Evolutionary conservation across 305 asterid genomes (phyloP).

Genomic region (Plantago lanceolata): DNA sequence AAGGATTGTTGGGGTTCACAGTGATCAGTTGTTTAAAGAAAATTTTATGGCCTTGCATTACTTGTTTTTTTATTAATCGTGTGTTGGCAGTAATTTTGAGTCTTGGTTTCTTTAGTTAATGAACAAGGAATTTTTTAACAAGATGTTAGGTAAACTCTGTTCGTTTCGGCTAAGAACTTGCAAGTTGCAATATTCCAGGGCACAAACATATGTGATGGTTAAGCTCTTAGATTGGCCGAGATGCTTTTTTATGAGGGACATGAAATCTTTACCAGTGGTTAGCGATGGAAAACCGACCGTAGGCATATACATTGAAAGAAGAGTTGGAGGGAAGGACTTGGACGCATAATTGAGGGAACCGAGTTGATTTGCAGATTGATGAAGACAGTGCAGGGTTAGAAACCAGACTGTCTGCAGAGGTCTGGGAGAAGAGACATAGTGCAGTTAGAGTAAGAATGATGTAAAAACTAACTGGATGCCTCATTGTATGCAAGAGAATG

Average conservation of each 20-base stretch:
- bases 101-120: too few species aligned
- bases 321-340: conserved; percentile 45
- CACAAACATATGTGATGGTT: conserved; percentile 39
- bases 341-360: conserved; percentile 54
- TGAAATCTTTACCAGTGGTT: conserved; percentile 38
- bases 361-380: conserved; percentile 45
- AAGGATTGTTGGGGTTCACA: too few species aligned
- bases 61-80: too few species aligned
- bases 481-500: too few species aligned
- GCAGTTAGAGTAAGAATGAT: neutral
- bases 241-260: conserved; percentile 33
- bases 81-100: too few species aligned
- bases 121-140: too few species aligned
- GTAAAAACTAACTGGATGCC: too few species aligned
- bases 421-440: conserved; percentile 8
- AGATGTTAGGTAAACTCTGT: conserved; percentile 40
- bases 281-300: conserved; percentile 56
- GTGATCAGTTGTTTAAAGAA: too few species aligned
- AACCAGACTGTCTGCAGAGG: conserved; percentile 20
- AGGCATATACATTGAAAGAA: conserved; percentile 51
- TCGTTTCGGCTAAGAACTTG: conserved; percentile 45
- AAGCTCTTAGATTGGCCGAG: conserved; percentile 30
- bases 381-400: conserved; percentile 27
- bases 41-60: too few species aligned
- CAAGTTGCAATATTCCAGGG: conserved; percentile 65